Conservation (phyloP, 2,329 filamentous ascomycete genomes). For the Aspergillus sp. region DNA sequence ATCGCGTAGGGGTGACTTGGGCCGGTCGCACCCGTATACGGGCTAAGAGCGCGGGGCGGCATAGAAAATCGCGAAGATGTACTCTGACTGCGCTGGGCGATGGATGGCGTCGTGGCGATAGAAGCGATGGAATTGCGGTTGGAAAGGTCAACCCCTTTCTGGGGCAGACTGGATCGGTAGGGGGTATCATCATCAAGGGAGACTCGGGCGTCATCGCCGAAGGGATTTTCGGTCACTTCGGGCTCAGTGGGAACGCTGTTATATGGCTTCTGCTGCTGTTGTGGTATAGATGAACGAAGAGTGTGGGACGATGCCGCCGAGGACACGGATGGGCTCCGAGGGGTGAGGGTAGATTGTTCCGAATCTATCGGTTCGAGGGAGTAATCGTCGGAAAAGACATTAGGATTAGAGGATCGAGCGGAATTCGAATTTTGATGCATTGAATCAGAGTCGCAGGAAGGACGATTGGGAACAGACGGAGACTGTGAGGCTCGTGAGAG, state of each 20-base stretch:
- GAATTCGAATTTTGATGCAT: constrained; percentile 28
- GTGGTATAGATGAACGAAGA: constrained; percentile 24
- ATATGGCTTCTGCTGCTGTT: constrained; percentile 22
- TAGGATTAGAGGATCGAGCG: constrained; percentile 36
- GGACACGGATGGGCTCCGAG: constrained; percentile 27
- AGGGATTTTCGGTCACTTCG: constrained; percentile 30
- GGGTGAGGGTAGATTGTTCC: constrained; percentile 29
- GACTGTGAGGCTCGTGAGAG: constrained; percentile 29
- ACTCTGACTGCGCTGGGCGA: constrained; percentile 40
- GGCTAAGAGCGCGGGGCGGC: constrained; percentile 53
- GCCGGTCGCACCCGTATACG: constrained; percentile 66
- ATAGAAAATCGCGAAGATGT: constrained; percentile 46
- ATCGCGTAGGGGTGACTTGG: constrained; percentile 83
- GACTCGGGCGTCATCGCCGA: constrained; percentile 34
- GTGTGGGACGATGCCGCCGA: constrained; percentile 34
- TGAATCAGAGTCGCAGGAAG: constrained; percentile 24
- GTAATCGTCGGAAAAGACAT: constrained; percentile 50
- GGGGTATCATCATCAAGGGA: constrained; percentile 30
- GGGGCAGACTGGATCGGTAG: constrained; percentile 34
- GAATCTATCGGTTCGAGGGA: constrained; percentile 42
- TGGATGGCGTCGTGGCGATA: constrained; percentile 29
- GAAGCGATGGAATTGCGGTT: constrained; percentile 33
- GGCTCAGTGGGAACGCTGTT: constrained; percentile 21
- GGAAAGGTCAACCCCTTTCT: constrained; percentile 28
- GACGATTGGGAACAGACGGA: constrained; percentile 19